phyloP scores from a whole-genome alignment of 768 basidiomycete genomes.

The Boletus patriciae region DNA sequence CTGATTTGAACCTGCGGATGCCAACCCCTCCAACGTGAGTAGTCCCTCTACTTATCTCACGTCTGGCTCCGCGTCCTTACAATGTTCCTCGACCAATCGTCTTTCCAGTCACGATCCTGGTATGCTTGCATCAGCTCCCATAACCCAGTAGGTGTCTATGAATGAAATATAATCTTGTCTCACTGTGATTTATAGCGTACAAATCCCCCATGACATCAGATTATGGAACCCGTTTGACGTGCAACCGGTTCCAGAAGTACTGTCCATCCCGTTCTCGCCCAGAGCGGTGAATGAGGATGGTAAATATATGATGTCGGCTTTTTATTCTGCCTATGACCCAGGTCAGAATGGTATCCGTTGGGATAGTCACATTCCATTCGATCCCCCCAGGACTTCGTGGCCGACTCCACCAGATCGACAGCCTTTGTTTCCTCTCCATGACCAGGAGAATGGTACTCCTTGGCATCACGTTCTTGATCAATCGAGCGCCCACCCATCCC shows the following conservation, averaged over 20 bases:
- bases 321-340: not conserved
- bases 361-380: not conserved
- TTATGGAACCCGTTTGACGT: not conserved
- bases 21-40: not conserved
- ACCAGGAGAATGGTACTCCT: not conserved
- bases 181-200: too few species aligned
- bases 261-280: not conserved
- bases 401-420: not conserved
- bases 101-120: not conserved
- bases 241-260: not conserved
- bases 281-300: not conserved
- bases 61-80: not conserved
- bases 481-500: not conserved
- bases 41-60: not conserved
- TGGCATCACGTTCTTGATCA: not conserved
- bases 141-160: too few species aligned
- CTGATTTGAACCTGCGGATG: not conserved
- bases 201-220: not conserved
- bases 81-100: not conserved
- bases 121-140: too few species aligned
- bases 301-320: not conserved
- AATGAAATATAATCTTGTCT: too few species aligned
- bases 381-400: not conserved
- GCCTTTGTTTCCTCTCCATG: not conserved
- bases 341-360: not conserved